Evolutionary conservation across 805 yeast species (phyloP).

Genomic region (Saccharomyces eubayanus): DNA sequence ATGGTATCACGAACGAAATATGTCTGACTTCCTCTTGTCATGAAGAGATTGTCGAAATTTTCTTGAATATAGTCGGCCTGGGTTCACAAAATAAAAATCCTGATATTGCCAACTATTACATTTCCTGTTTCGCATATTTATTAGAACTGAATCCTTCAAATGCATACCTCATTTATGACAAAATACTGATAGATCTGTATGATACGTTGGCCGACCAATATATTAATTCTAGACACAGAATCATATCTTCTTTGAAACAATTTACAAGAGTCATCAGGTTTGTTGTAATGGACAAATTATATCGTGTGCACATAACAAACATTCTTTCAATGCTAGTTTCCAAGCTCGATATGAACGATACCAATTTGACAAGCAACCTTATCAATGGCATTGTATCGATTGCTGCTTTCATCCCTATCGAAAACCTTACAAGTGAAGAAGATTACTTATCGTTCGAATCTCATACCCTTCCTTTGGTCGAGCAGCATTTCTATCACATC

Average conservation of each 20-base stretch:
- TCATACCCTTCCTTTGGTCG: slow-evolving; percentile 47
- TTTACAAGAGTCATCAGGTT: slow-evolving; percentile 58
- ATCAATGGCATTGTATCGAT: slow-evolving; percentile 61
- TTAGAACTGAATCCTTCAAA: slow-evolving; percentile 50
- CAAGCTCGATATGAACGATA: slow-evolving; percentile 85
- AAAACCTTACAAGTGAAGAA: slow-evolving; percentile 40
- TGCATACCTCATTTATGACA: slow-evolving; percentile 39
- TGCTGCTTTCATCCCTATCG: slow-evolving; percentile 64
- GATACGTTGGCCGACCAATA: slow-evolving; percentile 56
- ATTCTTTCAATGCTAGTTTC: slow-evolving; percentile 61
- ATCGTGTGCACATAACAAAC: slow-evolving; percentile 71
- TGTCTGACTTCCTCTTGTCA: slow-evolving; percentile 31
- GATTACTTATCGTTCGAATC: slow-evolving; percentile 37
- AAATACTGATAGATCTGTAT: slow-evolving; percentile 62
- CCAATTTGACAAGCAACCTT: slow-evolving; percentile 60
- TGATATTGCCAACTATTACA: slow-evolving; percentile 47
- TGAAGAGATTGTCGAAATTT: slow-evolving; percentile 32
- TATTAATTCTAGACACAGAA: slow-evolving; percentile 70
- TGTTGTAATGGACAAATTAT: slow-evolving; percentile 54
- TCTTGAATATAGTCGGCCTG: slow-evolving; percentile 45
- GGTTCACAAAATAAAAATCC: slow-evolving; percentile 76
- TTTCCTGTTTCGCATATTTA: slow-evolving; percentile 52
- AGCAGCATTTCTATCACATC: slow-evolving; percentile 52
- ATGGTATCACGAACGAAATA: slow-evolving; percentile 6
- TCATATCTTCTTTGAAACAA: slow-evolving; percentile 61